Percentiles rank a stretch among this genome's conserved stretches.
Evolutionary conservation across 2,329 filamentous ascomycete genomes (phyloP).

Genomic region (Cladophialophora exuberans): DNA sequence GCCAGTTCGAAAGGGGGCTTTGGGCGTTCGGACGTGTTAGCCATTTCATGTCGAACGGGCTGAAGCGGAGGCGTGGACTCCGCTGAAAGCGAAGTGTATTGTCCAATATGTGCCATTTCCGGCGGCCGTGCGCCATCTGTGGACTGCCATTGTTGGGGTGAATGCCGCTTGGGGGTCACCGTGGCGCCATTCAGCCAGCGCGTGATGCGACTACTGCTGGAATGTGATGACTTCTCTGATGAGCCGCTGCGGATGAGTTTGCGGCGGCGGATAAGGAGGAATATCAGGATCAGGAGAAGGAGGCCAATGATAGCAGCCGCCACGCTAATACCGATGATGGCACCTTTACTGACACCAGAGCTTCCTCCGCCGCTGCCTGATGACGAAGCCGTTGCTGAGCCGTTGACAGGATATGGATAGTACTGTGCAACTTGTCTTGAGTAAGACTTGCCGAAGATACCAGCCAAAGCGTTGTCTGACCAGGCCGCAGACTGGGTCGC

Average conservation of each 20-base stretch:
- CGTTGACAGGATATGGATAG: conserved; percentile 59
- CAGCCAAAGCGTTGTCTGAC: conserved; percentile 47
- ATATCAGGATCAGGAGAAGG: conserved; percentile 54
- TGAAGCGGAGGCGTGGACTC: conserved; percentile 20
- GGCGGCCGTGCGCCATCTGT: conserved; percentile 9
- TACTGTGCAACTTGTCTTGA: conserved; percentile 58
- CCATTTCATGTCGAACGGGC: conserved; percentile 28
- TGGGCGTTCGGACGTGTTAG: conserved; percentile 26
- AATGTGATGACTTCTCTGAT: conserved; percentile 24
- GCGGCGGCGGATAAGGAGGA: conserved; percentile 56
- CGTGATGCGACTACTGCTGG: conserved; percentile 23
- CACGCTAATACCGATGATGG: conserved; percentile 65
- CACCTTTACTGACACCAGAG: conserved; percentile 44
- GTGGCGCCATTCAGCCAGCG: conserved; percentile 27
- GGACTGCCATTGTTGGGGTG: conserved; percentile 5
- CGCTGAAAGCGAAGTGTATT: conserved; percentile 2
- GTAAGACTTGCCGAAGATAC: conserved; percentile 61
- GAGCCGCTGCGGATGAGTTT: conserved; percentile 26
- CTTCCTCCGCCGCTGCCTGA: conserved; percentile 1
- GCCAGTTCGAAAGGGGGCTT: conserved; percentile 31
- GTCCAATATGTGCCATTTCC: conserved; percentile 17
- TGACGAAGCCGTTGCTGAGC: conserved; percentile 30
- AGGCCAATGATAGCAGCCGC: conserved; percentile 59
- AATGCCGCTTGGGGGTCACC: conserved; percentile 5
- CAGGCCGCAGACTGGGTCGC: conserved; percentile 33